A percentile compares a stretch with the other conserved stretches of the same genome.
phyloP scores from a whole-genome alignment of 768 basidiomycete genomes.

The Tulasnella sp. region DNA sequence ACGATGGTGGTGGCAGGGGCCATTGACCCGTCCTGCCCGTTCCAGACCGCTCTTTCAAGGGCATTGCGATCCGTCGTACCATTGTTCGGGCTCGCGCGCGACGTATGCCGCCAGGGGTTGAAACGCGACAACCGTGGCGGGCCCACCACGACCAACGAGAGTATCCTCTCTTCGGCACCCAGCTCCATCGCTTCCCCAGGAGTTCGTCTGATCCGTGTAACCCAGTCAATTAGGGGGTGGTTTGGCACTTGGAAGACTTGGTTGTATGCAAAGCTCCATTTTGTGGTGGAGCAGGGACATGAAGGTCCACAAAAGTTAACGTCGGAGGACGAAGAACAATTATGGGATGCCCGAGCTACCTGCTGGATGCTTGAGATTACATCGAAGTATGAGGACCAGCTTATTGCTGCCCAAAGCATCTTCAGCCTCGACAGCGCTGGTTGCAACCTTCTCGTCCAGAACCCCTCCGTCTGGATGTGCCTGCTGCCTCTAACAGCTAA shows the following conservation, averaged over 20 bases:
- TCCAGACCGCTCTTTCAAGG: background rate
- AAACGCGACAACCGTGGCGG: no score
- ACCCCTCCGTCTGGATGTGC: background rate
- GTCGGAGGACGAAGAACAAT: background rate
- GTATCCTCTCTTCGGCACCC: no score
- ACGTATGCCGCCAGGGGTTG: no score
- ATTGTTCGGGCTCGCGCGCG: no score
- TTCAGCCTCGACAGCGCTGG: background rate
- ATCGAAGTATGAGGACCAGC: background rate
- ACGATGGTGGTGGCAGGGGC: background rate
- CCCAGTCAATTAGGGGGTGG: no score
- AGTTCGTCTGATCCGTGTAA: no score
- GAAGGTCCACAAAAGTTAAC: no score
- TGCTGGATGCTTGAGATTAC: background rate
- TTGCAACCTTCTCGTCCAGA: background rate
- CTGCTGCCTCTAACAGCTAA: background rate
- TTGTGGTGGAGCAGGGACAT: no score
- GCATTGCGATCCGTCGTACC: background rate
- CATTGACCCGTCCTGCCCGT: background rate
- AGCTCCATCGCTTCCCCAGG: no score
- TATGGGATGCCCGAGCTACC: background rate
- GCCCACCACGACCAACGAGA: no score
- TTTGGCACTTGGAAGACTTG: no score
- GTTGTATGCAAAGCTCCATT: no score
- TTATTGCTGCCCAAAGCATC: background rate